These are phyloP conservation scores for Plantago major DNA, from an alignment of 257 asterid species.

Conservation along the genomic window DNA sequence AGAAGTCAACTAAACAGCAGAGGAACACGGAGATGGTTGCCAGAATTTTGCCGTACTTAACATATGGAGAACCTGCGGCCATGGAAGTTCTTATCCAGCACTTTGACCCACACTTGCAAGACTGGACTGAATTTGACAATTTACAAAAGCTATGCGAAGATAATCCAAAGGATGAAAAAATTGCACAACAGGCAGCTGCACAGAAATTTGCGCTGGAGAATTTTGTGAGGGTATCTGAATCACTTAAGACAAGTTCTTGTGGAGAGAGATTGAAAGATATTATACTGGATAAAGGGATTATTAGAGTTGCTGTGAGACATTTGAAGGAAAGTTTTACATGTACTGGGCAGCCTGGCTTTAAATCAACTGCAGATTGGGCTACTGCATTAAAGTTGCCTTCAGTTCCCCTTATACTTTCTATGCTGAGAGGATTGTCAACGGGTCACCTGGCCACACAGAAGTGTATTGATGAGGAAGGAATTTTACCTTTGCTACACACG, in stretches of 20 bases:
- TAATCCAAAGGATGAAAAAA: constrained; percentile 69
- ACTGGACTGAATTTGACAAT: constrained; percentile 80
- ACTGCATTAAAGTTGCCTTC: constrained; percentile 75
- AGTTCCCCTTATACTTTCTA: constrained; percentile 85
- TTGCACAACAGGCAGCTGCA: constrained; percentile 65
- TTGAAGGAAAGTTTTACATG: constrained; percentile 72
- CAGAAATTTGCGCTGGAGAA: constrained; percentile 88
- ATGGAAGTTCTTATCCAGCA: constrained; percentile 97
- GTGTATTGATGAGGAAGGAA: constrained; percentile 78
- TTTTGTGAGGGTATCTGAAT: constrained; percentile 93
- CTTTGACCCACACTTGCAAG: constrained; percentile 82
- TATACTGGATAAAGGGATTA: constrained; percentile 88
- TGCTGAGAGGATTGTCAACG: constrained; percentile 92
- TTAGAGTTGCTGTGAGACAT: constrained; percentile 74
- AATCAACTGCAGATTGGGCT: constrained; percentile 67
- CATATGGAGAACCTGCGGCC: constrained; percentile 97
- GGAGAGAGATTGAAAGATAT: constrained; percentile 98
- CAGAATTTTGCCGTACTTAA: constrained; percentile 91
- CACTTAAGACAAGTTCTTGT: constrained; percentile 91
- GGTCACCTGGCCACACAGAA: constrained; percentile 91
- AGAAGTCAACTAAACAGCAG: constrained; percentile 88
- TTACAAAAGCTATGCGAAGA: constrained; percentile 68
- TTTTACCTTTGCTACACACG: constrained; percentile 85
- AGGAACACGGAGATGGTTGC: constrained; percentile 99
- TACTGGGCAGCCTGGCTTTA: constrained; percentile 73